Conservation (phyloP, 352 stramenopile genomes). For the Globisporangium solare region DNA sequence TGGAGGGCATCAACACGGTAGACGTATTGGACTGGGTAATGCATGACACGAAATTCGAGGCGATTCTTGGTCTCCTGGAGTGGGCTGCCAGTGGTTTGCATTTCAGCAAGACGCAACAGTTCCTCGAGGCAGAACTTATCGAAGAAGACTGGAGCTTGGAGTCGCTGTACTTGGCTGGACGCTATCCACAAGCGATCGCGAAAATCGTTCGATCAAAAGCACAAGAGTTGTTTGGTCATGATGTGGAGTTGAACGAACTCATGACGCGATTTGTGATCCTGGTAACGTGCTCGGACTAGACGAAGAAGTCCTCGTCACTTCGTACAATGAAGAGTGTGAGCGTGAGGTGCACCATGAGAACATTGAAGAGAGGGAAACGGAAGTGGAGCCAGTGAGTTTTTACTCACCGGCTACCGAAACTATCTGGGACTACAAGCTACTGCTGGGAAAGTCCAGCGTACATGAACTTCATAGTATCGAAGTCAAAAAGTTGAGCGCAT, state of each 20-base stretch:
- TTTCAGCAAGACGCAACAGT: conserved; percentile 31
- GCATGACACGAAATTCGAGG: conserved; percentile 74
- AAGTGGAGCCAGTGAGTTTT: too few relatives aligned
- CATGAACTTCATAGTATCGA: too few relatives aligned
- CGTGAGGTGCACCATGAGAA: conserved; percentile 55
- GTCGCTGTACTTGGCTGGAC: conserved; percentile 25
- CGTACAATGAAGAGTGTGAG: conserved; percentile 47
- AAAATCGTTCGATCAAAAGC: conserved; percentile 26
- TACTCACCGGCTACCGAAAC: too few relatives aligned
- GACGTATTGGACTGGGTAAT: conserved; percentile 86
- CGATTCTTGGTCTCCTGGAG: conserved; percentile 54
- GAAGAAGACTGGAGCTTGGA: conserved; percentile 48
- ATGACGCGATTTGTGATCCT: conserved; percentile 17
- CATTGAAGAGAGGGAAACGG: conserved; percentile 20
- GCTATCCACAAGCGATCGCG: conserved; percentile 27
- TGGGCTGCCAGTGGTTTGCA: conserved; percentile 80
- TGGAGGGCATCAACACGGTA: conserved; percentile 16
- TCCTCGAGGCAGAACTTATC: conserved; percentile 23
- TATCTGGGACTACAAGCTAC: too few relatives aligned
- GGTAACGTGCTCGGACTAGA: conserved; percentile 26
- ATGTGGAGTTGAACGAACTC: conserved; percentile 1
- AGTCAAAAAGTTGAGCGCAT: too few relatives aligned
- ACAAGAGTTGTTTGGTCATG: too few relatives aligned
- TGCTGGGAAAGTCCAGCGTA: too few relatives aligned
- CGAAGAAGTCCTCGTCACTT: conserved; percentile 33